These are phyloP conservation scores for Helianthus tuberosus DNA, from an alignment of 129 eudicot genomes.

Conservation along the genomic window DNA sequence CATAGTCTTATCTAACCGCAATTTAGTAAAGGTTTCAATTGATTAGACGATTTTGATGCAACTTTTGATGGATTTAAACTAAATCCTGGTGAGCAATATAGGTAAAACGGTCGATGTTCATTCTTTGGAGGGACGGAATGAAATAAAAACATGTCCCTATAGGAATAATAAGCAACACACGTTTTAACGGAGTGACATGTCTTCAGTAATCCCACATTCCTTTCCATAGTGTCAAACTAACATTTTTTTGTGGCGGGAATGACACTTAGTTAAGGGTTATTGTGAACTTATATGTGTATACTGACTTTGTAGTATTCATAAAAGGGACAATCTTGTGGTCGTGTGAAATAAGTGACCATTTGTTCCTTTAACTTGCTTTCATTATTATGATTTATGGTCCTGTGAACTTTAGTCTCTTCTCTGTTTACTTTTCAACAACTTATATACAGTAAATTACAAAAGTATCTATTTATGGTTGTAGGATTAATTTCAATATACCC, in stretches of 20 bases:
- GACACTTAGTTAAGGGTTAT: not conserved
- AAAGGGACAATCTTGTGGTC: not conserved
- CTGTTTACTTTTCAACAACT: not conserved
- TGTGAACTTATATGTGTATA: slow-evolving; percentile 1
- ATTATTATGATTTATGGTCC: slow-evolving; percentile 5
- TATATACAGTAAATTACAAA: not conserved
- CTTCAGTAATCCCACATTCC: not conserved
- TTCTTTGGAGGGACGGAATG: not conserved
- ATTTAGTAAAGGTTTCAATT: not conserved
- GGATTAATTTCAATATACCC: no score
- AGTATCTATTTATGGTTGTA: not conserved
- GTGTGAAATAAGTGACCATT: slow-evolving; percentile 4
- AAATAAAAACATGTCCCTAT: not conserved
- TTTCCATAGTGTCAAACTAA: not conserved
- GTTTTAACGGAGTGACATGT: not conserved
- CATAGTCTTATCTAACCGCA: not conserved
- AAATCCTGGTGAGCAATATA: not conserved
- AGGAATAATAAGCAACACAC: not conserved
- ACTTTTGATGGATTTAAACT: not conserved
- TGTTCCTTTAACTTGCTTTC: not conserved
- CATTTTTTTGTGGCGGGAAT: not conserved
- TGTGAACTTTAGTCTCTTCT: not conserved
- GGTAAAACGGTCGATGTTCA: not conserved
- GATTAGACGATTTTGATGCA: not conserved
- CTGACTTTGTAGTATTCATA: not conserved